Conservation (phyloP, 2,329 filamentous ascomycete genomes). For the Fusarium chuoi region DNA sequence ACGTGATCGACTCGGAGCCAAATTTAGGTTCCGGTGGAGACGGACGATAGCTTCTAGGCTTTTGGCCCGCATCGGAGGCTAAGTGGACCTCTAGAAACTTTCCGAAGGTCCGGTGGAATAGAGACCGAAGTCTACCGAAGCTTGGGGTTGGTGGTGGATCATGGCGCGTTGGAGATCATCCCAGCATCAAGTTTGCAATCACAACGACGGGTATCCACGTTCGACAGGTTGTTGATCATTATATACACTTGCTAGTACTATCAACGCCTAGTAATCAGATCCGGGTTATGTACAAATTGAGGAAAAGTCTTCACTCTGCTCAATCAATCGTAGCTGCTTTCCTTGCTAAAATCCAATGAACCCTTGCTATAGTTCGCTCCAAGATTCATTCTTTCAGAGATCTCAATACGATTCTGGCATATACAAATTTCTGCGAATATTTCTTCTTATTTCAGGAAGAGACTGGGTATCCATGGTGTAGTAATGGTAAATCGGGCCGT, state of each 20-base stretch:
- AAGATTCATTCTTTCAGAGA: neutral
- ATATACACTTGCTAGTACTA: neutral
- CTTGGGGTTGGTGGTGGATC: neutral
- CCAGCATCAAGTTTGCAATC: neutral
- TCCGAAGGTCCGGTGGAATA: neutral
- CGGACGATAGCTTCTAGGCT: neutral
- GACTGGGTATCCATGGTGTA: neutral
- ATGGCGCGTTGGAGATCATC: neutral
- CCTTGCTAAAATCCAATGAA: neutral
- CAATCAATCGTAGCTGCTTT: neutral
- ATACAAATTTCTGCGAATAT: neutral
- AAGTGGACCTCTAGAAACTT: neutral
- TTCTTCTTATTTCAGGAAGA: neutral
- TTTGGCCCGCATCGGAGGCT: neutral
- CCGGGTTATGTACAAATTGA: constrained; percentile 1
- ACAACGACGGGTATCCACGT: neutral
- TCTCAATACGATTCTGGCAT: neutral
- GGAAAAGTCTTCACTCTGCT: neutral
- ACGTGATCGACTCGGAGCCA: neutral
- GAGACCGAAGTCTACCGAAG: neutral
- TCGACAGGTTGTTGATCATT: neutral
- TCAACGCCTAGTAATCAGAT: neutral
- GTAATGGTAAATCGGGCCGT: neutral
- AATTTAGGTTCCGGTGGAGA: neutral
- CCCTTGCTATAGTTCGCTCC: neutral